Evolutionary conservation across 352 stramenopile species (phyloP).

Genomic region (Phytophthora constricta): DNA sequence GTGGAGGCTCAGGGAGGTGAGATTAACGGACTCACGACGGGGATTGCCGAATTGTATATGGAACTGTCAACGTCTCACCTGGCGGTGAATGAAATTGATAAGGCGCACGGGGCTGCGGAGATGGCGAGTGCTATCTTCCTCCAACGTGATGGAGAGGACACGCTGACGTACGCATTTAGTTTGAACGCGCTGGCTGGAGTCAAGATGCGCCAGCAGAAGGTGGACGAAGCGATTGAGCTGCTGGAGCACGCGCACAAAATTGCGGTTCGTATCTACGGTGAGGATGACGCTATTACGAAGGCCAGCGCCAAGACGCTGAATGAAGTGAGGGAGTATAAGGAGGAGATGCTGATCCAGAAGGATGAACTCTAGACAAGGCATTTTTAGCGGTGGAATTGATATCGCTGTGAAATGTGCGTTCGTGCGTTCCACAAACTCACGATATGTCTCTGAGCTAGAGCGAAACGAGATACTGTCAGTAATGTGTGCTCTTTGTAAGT

Average conservation of each 20-base stretch:
- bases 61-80: slow-evolving; percentile 65
- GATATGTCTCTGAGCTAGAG: too few relatives aligned
- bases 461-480: too few relatives aligned
- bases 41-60: slow-evolving; percentile 83
- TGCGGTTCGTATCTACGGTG: slow-evolving; percentile 68
- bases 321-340: slow-evolving; percentile 66
- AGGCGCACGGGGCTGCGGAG: slow-evolving; percentile 46
- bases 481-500: too few relatives aligned
- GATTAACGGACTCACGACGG: slow-evolving; percentile 69
- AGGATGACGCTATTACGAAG: slow-evolving; percentile 64
- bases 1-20: slow-evolving; percentile 60
- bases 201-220: slow-evolving; percentile 69
- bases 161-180: slow-evolving; percentile 77
- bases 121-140: slow-evolving; percentile 61
- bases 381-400: too few relatives aligned
- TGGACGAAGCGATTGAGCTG: slow-evolving; percentile 62
- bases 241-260: slow-evolving; percentile 75
- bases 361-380: slow-evolving; percentile 46
- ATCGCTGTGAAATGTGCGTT: too few relatives aligned
- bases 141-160: slow-evolving; percentile 69
- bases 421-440: too few relatives aligned
- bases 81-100: slow-evolving; percentile 46
- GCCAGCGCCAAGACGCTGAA: slow-evolving; percentile 68
- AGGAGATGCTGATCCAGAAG: slow-evolving; percentile 45
- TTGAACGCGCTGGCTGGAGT: slow-evolving; percentile 84